Conservation (phyloP, 495 filamentous ascomycete genomes). For the Penicillium macrosclerotiorum region DNA sequence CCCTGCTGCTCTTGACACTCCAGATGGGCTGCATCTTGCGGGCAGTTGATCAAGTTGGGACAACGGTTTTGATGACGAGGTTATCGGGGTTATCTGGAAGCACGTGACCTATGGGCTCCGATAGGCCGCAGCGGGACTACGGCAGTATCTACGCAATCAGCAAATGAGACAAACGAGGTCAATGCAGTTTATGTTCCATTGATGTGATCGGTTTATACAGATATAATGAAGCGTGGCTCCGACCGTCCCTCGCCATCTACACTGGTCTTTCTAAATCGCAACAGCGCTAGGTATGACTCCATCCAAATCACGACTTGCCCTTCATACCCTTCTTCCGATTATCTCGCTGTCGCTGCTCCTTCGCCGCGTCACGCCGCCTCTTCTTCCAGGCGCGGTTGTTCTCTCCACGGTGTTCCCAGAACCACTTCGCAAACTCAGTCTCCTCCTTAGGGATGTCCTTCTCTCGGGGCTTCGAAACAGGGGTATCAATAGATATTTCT, state of each 20-base stretch:
- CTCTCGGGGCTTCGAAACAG: constrained; percentile 30
- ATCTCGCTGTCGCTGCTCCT: constrained; percentile 84
- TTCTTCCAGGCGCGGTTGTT: constrained; percentile 91
- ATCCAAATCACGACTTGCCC: constrained; percentile 33
- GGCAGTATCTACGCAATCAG: too few relatives aligned
- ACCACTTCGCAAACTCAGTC: constrained; percentile 81
- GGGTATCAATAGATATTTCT: constrained; percentile 28
- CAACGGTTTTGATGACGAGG: constrained; percentile 11
- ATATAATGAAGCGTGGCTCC: too few relatives aligned
- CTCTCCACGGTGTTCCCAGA: constrained; percentile 88
- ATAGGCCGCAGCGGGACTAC: constrained; percentile 1
- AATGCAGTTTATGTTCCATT: too few relatives aligned
- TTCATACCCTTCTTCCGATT: constrained; percentile 62
- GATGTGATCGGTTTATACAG: too few relatives aligned
- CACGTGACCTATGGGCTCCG: background rate
- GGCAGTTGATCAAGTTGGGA: constrained; percentile 1
- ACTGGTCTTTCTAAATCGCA: background rate
- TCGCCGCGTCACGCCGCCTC: constrained; percentile 72
- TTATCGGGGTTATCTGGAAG: constrained; percentile 10
- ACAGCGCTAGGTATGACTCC: background rate
- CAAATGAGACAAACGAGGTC: too few relatives aligned
- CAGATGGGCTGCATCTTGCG: constrained; percentile 10
- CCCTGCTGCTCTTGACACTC: constrained; percentile 1
- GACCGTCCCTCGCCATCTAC: background rate
- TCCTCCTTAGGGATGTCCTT: constrained; percentile 37